phyloP scores from a whole-genome alignment of 2,329 filamentous ascomycete species.

The Aspergillus aculeatinus region DNA sequence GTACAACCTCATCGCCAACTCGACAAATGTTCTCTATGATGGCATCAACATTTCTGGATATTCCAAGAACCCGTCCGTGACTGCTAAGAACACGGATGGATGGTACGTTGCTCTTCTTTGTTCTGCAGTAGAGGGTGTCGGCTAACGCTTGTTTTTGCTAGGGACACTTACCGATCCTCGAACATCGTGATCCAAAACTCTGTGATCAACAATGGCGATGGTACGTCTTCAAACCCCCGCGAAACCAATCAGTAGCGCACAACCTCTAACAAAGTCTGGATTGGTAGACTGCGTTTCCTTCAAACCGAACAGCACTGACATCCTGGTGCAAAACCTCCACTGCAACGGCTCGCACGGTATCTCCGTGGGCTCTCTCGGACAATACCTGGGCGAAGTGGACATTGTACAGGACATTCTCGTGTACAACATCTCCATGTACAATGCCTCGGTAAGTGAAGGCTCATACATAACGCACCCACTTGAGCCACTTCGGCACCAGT shows the following conservation, averaged over 20 bases:
- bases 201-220: slow-evolving; percentile 63
- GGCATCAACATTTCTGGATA: slow-evolving; percentile 61
- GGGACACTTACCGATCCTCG: slow-evolving; percentile 53
- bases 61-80: slow-evolving; percentile 50
- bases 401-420: slow-evolving; percentile 69
- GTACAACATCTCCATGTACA: slow-evolving; percentile 59
- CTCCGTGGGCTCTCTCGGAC: slow-evolving; percentile 68
- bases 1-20: slow-evolving; percentile 67
- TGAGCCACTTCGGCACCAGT: slow-evolving; percentile 30
- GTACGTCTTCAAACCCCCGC: slow-evolving; percentile 21
- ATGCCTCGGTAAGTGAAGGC: slow-evolving; percentile 44
- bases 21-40: slow-evolving; percentile 62
- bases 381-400: slow-evolving; percentile 63
- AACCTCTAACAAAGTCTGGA: not conserved
- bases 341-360: slow-evolving; percentile 73
- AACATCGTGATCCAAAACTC: slow-evolving; percentile 68
- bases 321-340: slow-evolving; percentile 64
- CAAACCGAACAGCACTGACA: slow-evolving; percentile 70
- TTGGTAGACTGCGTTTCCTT: slow-evolving; percentile 65
- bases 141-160: slow-evolving; percentile 6
- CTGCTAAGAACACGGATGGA: slow-evolving; percentile 67
- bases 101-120: slow-evolving; percentile 30
- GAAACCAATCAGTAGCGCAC: no score
- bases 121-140: not conserved
- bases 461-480: slow-evolving; percentile 31